Evolutionary conservation across 2,329 filamentous ascomycete species (phyloP).

Genomic region (Aspergillus viridinutans): DNA sequence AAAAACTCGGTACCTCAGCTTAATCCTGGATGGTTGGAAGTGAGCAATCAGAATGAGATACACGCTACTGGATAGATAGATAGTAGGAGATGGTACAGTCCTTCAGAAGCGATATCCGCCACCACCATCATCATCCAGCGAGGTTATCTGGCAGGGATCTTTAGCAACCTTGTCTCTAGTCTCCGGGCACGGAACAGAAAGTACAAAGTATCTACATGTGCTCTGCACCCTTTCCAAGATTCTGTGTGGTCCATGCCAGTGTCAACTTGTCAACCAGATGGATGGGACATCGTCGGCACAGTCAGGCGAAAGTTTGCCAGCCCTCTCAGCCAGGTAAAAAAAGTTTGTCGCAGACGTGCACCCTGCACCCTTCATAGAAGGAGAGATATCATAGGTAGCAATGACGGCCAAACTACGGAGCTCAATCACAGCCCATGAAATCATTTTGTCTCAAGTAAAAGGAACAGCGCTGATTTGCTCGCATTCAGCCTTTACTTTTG

Average conservation of each 20-base stretch:
- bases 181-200: not conserved
- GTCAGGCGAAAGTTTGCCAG: conserved; percentile 1
- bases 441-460: not conserved
- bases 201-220: not conserved
- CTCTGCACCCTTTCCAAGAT: not conserved
- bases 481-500: not conserved
- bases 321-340: not conserved
- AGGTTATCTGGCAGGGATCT: not conserved
- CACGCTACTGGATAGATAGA: not conserved
- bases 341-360: conserved; percentile 5
- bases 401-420: not conserved
- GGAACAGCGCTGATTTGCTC: not conserved
- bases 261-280: conserved; percentile 8
- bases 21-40: not conserved
- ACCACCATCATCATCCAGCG: not conserved
- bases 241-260: not conserved
- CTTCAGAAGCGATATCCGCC: not conserved
- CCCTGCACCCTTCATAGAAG: not conserved
- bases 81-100: no score
- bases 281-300: conserved; percentile 6
- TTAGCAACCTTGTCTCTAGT: not conserved
- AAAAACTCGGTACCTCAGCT: not conserved
- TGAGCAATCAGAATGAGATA: not conserved
- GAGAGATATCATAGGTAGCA: not conserved
- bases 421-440: conserved; percentile 1